Evolutionary conservation across 306 rosid species (phyloP), one percentile per base, ranked within the genome.

Genomic region (Alnus glutinosa): DNA sequence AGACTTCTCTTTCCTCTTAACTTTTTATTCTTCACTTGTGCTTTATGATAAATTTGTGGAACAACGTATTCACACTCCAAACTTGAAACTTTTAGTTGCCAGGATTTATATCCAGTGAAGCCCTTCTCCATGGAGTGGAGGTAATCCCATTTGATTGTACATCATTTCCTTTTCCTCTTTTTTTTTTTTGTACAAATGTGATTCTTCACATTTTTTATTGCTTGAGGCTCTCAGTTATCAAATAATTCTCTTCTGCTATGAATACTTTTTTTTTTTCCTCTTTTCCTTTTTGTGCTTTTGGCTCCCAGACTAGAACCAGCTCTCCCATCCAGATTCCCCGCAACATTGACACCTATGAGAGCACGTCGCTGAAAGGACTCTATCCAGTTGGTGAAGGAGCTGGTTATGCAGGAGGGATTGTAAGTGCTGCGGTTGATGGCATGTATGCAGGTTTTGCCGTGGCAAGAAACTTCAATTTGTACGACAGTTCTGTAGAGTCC

Each of bases 111-210:
- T 85, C 92, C 82, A 84, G 88, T 58, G 97, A 89, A 46, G 98
- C 94, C 75, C 96, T 95, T 86, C 98, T 95, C 77, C 98, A 95
- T 71, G 98, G 98, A 37, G 98, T 95, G 77, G 98, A 95, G 98
- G 98, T 95, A 81, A 78, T 80, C 28, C 67, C 79, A 52, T 64
- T 42, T 54, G 73, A 10, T 57, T 32, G 36, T 42, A 11, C 11
- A 49, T 18, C 9, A 48, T 59, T 39, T 3, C 19, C 7, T 72
- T 63, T 63, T 57, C 12, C 11, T 32, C n/a, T n/a, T n/a, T 23
- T 23, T 23, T 30, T 7, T 39, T 39, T 30, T 57, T 12, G 18
- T 49, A 36, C 44, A 5, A 36, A 15, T 19, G 46, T 36, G 10
- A 28, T 66, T 47, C 51, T 11, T n/a, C 19, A 70, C 32, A 34